Conservation (phyloP, 2,329 filamentous ascomycete species). For the Neonectria punicea region DNA sequence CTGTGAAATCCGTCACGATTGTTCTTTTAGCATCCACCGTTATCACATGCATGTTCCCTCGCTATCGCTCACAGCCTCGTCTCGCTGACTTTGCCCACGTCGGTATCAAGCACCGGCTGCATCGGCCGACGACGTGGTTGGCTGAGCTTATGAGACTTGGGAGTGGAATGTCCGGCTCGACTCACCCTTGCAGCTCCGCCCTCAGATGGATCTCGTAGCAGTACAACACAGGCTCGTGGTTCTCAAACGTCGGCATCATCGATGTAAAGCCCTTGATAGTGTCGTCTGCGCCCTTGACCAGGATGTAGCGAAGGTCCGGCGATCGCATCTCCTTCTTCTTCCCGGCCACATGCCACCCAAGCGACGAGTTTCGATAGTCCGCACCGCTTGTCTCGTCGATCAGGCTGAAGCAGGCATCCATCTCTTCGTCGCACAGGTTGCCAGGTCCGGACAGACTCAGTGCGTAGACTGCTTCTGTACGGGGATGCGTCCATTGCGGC, state of each 20-base stretch:
- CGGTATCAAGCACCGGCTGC: neutral
- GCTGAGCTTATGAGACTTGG: conserved; percentile 5
- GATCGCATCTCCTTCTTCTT: conserved; percentile 78
- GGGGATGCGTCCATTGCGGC: conserved; percentile 63
- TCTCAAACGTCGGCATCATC: conserved; percentile 78
- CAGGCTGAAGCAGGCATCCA: conserved; percentile 64
- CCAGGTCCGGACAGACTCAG: conserved; percentile 56
- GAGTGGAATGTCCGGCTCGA: conserved; percentile 21
- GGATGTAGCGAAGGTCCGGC: conserved; percentile 73
- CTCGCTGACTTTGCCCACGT: neutral
- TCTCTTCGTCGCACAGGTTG: conserved; percentile 54
- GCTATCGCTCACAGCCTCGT: conserved; percentile 10
- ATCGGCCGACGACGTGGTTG: conserved; percentile 1
- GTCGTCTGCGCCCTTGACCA: conserved; percentile 58
- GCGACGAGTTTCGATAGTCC: conserved; percentile 71
- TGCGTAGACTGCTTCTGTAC: conserved; percentile 52
- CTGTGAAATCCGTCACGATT: conserved; percentile 47
- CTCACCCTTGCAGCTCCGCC: conserved; percentile 64
- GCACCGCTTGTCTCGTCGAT: conserved; percentile 71
- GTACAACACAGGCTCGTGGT: conserved; percentile 74
- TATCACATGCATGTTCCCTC: conserved; percentile 9
- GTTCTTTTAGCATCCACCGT: conserved; percentile 8
- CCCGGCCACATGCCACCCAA: conserved; percentile 69
- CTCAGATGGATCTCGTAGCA: conserved; percentile 82
- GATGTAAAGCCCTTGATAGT: conserved; percentile 67